Conservation (phyloP, 148 eudicot species). For the Rhododendron vialii region DNA sequence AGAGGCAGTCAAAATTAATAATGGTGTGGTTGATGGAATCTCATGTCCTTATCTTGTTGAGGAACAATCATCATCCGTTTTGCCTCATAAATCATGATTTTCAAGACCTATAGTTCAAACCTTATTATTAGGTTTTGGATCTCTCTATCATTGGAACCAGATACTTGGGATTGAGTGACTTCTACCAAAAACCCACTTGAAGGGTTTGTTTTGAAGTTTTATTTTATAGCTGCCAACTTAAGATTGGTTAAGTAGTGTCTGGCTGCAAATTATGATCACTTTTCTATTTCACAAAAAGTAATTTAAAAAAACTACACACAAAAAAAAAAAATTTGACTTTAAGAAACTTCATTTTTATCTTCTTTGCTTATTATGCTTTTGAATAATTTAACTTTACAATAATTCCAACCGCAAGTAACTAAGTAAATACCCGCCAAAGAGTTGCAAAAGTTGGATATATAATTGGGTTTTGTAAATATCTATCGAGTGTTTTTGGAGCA, state of each 20-base stretch:
- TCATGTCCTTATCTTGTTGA: neutral
- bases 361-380: neutral
- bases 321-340: neutral
- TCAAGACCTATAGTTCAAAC: neutral
- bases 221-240: neutral
- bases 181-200: neutral
- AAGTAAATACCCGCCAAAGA: neutral
- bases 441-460: neutral
- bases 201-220: neutral
- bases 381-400: neutral
- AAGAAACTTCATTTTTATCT: neutral
- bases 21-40: neutral
- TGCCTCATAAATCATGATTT: neutral
- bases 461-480: neutral
- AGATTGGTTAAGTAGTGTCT: neutral
- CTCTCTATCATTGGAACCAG: constrained; percentile 8
- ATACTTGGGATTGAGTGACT: neutral
- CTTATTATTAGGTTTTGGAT: constrained; percentile 4
- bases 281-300: neutral
- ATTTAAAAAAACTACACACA: neutral
- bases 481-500: neutral
- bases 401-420: neutral
- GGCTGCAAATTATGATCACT: neutral
- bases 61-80: constrained; percentile 2
- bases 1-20: constrained; percentile 9